Evolutionary conservation across 2,329 filamentous ascomycete species (phyloP).

Genomic region (Exophiala phaeomuriformis): DNA sequence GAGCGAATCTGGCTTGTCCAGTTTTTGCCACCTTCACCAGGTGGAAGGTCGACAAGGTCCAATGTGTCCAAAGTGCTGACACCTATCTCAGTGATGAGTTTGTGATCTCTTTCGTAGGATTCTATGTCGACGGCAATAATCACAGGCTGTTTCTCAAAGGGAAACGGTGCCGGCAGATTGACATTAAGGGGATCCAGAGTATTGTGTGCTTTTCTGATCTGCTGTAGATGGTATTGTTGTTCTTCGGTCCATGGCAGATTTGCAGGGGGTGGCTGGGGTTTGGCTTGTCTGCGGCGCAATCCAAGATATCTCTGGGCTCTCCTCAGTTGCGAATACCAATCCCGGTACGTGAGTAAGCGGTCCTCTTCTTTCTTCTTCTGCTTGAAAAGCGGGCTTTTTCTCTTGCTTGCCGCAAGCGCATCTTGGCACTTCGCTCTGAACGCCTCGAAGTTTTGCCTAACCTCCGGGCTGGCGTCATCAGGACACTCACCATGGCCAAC

Average conservation of each 20-base stretch:
- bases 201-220: conserved; percentile 26
- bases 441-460: conserved; percentile 33
- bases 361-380: conserved; percentile 43
- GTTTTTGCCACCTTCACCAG: conserved; percentile 54
- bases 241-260: conserved; percentile 27
- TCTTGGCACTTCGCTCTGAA: conserved; percentile 52
- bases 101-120: conserved; percentile 61
- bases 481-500: conserved; percentile 26
- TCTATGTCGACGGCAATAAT: conserved; percentile 80
- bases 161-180: conserved; percentile 40
- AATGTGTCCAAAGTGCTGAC: conserved; percentile 71
- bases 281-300: conserved; percentile 44
- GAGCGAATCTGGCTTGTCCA: conserved; percentile 64
- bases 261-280: conserved; percentile 11
- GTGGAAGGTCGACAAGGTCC: conserved; percentile 48
- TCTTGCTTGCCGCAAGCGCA: conserved; percentile 45
- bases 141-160: conserved; percentile 51
- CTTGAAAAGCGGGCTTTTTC: conserved; percentile 42
- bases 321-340: conserved; percentile 52
- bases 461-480: conserved; percentile 26
- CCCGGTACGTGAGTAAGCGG: conserved; percentile 45
- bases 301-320: conserved; percentile 65
- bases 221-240: conserved; percentile 24
- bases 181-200: conserved; percentile 38
- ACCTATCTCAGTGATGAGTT: conserved; percentile 75